Conservation (phyloP, 1,284 basidiomycete species). For the Stygiomarasmius scandens region DNA sequence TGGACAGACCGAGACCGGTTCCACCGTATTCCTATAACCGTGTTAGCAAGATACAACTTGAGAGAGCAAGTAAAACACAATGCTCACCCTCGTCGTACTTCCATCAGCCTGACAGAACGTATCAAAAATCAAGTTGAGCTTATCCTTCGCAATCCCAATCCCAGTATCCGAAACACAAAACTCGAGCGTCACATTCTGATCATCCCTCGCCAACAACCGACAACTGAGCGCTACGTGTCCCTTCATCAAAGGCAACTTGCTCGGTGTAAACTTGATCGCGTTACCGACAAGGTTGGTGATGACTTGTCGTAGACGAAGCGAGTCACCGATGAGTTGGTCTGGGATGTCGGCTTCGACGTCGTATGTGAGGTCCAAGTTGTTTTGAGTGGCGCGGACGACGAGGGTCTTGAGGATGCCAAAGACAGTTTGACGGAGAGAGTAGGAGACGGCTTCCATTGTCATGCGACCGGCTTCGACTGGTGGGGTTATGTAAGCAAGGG, state of each 20-base stretch:
- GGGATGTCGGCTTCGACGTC: conserved; percentile 96
- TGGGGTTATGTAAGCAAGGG: conserved; percentile 11
- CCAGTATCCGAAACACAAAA: conserved; percentile 98
- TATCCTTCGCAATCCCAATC: conserved; percentile 99
- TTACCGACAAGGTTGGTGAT: conserved; percentile 96
- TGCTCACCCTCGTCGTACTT: conserved; percentile 80
- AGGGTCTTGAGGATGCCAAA: conserved; percentile 98
- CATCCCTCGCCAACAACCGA: conserved; percentile 73
- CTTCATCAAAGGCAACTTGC: conserved; percentile 66
- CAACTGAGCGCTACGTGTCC: conserved; percentile 93
- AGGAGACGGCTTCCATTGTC: conserved; percentile 99
- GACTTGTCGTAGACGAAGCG: conserved; percentile 89
- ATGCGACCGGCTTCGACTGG: conserved; percentile 96
- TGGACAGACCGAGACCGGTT: conserved; percentile 95
- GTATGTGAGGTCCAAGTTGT: conserved; percentile 96
- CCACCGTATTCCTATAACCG: conserved; percentile 87
- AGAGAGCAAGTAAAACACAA: conserved; percentile 5
- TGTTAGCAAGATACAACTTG: conserved; percentile 14
- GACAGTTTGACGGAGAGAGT: conserved; percentile 95
- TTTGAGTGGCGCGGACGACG: conserved; percentile 96
- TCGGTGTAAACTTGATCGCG: conserved; percentile 94
- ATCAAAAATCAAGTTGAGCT: conserved; percentile 98
- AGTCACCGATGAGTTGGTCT: conserved; percentile 96
- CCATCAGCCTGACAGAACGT: conserved; percentile 99
- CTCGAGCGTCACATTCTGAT: conserved; percentile 86